Percentiles rank a stretch among this genome's conserved stretches.
phyloP scores from a whole-genome alignment of 2,329 filamentous ascomycete species.

The Chrysosphaeria jannelii region DNA sequence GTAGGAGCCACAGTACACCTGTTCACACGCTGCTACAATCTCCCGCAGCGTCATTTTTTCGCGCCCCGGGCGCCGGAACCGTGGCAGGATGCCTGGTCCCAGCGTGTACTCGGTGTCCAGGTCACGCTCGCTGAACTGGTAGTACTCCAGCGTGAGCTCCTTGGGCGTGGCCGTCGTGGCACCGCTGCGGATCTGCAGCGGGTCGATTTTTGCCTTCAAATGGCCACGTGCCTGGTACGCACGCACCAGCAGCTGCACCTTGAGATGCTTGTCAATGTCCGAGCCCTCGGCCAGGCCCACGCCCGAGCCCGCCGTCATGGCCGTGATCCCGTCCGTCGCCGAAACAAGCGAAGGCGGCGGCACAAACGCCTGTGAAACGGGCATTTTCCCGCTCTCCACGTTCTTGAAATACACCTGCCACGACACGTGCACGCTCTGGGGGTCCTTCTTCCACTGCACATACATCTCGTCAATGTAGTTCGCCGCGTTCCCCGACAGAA shows the following conservation, averaged over 20 bases:
- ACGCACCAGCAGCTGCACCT: slow-evolving; percentile 87
- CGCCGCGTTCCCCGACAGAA: slow-evolving; percentile 85
- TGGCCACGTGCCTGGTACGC: slow-evolving; percentile 95
- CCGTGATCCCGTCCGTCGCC: slow-evolving; percentile 48
- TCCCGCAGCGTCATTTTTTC: slow-evolving; percentile 94
- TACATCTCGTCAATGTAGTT: slow-evolving; percentile 99
- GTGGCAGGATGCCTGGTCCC: slow-evolving; percentile 78
- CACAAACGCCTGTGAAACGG: slow-evolving; percentile 86
- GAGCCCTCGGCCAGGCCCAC: slow-evolving; percentile 36
- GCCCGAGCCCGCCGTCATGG: slow-evolving; percentile 31
- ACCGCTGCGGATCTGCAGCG: slow-evolving; percentile 62
- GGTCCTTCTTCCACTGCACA: slow-evolving; percentile 84
- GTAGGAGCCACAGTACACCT: slow-evolving; percentile 90
- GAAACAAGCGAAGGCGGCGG: slow-evolving; percentile 74
- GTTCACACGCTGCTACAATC: slow-evolving; percentile 78
- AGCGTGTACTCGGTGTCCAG: slow-evolving; percentile 75
- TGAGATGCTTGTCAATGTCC: slow-evolving; percentile 84
- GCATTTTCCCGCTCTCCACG: slow-evolving; percentile 96
- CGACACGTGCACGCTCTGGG: slow-evolving; percentile 79
- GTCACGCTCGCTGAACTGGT: slow-evolving; percentile 84
- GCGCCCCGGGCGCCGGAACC: slow-evolving; percentile 64
- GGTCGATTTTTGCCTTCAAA: slow-evolving; percentile 94
- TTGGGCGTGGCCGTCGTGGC: slow-evolving; percentile 71
- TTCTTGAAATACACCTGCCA: slow-evolving; percentile 99
- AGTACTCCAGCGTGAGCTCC: slow-evolving; percentile 78